A percentile compares a stretch with the other conserved stretches of the same genome.
These are phyloP conservation scores for Phoenix roebelenii DNA, from an alignment of 176 grass and related monocot species.

Conservation along the genomic window DNA sequence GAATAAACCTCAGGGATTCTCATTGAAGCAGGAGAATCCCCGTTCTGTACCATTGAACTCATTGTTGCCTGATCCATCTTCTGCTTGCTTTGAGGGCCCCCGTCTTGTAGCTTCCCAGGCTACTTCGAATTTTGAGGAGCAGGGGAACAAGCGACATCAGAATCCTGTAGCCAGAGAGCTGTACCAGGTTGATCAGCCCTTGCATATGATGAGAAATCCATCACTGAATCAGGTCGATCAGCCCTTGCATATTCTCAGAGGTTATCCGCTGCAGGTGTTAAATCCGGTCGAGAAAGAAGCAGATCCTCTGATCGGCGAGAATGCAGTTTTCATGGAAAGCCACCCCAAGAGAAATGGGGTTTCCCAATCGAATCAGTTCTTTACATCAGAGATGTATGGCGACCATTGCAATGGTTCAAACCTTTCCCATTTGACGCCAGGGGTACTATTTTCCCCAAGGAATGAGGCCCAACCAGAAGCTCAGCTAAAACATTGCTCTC, in stretches of 20 bases:
- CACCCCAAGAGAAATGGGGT: constrained; percentile 12
- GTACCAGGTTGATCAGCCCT: constrained; percentile 9
- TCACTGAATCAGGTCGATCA: constrained; percentile 27
- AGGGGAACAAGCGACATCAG: constrained; percentile 20
- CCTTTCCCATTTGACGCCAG: constrained; percentile 3
- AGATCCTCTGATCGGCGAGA: constrained; percentile 15
- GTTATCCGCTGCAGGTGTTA: constrained; percentile 26
- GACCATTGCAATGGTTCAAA: constrained; percentile 21
- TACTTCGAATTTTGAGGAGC: constrained; percentile 34
- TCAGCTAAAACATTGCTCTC: constrained; percentile 18
- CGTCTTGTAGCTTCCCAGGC: constrained; percentile 29
- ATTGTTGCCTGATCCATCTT: constrained; percentile 29
- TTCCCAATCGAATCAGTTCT: constrained; percentile 33
- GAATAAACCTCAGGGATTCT: constrained; percentile 16
- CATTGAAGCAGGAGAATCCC: constrained; percentile 35
- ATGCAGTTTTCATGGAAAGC: constrained; percentile 26
- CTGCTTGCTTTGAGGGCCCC: constrained; percentile 45
- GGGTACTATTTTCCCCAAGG: constrained; percentile 9
- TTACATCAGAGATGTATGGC: constrained; percentile 33
- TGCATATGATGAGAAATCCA: constrained; percentile 28
- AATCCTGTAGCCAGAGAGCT: constrained; percentile 28
- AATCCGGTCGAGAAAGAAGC: constrained; percentile 27
- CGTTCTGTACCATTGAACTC: constrained; percentile 26
- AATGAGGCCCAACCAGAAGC: constrained; percentile 5
- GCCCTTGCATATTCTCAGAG: constrained; percentile 25